Base-by-base conservation (phyloP, 2,329 filamentous ascomycete genomes). In the Stagonosporopsis chrysanthemi region DNA sequence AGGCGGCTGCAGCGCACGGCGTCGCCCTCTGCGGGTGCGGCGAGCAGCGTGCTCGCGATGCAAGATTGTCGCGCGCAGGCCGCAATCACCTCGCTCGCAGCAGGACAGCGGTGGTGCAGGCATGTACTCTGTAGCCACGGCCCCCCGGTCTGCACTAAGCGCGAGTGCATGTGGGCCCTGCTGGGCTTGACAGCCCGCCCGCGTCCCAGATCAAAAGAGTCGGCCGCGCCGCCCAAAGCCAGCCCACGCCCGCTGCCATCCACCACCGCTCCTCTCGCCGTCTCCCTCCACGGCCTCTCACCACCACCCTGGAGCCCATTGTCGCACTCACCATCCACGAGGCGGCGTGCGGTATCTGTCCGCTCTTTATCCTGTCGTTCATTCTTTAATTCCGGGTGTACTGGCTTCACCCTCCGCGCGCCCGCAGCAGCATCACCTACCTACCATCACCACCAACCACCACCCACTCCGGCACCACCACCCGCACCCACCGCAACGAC, bases 341-440 rank as follows among this genome's bases (percentile, higher is more conserved):
- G 57, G 60, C 63, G 72, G 63, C 71, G 62, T 68, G 66, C 62
- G 71, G 70, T 67, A 68, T 68, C 72, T 72, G 73, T 75, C 72
- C 73, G 68, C 66, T 76, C 73, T 61, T 75, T 76, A 70, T 61
- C 55, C 61, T 58, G 56, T 57, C 54, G 26, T 69, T 73, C 72
- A 71, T 72, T 75, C 72, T 71, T 74, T 75, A 70, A 70, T 72
- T 65, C 63, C 65, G 71, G 68, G 68, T 74, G 72, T 73, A 72
- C 72, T 73, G 72, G 72, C 68, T 72, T 66, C 70, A 70, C 70
- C 64, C 66, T 62, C 65, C 52, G 23, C 57, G 60, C 60, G 49
- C 46, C 58, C 47, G 24, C 24, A 26, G 24, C 24, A 26, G 24
- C 24, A 31, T 14, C 29, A 31, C 3, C 29, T 11, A 31, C 52